phyloP scores from a whole-genome alignment of 148 eudicot genomes.

The Cornus controversa region DNA sequence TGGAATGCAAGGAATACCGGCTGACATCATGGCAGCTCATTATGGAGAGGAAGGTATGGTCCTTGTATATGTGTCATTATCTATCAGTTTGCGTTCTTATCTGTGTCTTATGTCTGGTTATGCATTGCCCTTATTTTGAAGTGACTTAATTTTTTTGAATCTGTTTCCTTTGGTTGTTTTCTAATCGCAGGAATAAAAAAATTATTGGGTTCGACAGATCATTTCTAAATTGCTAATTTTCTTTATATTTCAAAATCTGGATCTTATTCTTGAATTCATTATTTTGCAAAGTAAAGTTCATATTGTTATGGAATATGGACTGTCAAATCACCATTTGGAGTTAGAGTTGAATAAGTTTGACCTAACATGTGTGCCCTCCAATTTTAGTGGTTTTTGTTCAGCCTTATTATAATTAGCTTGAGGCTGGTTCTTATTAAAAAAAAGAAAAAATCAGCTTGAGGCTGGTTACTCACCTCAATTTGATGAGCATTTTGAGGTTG shows the following conservation, averaged over 20 bases:
- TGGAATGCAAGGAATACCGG: slow-evolving; percentile 96
- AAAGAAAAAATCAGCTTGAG: neutral
- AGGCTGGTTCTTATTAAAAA: too few relatives aligned
- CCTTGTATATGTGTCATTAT: too few relatives aligned
- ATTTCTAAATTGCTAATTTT: too few relatives aligned
- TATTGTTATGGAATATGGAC: too few relatives aligned
- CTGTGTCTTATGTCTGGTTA: neutral
- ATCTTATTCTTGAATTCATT: neutral
- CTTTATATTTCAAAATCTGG: neutral
- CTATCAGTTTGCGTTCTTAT: neutral
- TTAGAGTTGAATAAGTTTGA: neutral
- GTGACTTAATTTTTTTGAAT: too few relatives aligned
- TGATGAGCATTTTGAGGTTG: neutral
- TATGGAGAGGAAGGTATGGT: slow-evolving; percentile 78
- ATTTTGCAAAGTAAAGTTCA: neutral
- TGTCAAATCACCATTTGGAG: neutral
- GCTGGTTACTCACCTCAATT: neutral
- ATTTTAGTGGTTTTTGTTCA: neutral
- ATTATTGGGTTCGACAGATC: neutral
- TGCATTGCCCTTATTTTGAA: neutral
- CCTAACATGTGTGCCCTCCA: neutral
- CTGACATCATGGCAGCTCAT: slow-evolving; percentile 75
- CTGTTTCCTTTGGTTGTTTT: neutral
- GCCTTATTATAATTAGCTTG: neutral
- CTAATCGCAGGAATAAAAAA: neutral